Evolutionary conservation across 495 filamentous ascomycete species (phyloP).

Genomic region (Tuber melanosporum): DNA sequence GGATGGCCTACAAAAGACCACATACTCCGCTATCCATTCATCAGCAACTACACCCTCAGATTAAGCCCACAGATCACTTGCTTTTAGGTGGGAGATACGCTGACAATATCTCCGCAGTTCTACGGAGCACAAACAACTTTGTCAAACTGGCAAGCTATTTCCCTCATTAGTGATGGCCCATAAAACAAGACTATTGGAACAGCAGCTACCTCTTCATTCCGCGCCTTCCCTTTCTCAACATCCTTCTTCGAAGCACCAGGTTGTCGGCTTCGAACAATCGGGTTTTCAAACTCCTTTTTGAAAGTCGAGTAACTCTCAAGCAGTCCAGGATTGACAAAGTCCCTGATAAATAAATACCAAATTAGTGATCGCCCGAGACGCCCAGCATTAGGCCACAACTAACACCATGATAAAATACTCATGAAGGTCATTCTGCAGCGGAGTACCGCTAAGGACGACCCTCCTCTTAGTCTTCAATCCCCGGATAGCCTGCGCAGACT

Average conservation of each 20-base stretch:
- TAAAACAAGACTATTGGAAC: not conserved
- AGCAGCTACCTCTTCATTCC: slow-evolving; percentile 52
- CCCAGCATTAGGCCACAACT: slow-evolving; percentile 1
- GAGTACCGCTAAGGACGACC: slow-evolving; percentile 69
- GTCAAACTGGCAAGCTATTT: slow-evolving; percentile 55
- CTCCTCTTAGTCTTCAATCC: slow-evolving; percentile 61
- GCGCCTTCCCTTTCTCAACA: slow-evolving; percentile 65
- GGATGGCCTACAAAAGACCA: slow-evolving; percentile 48
- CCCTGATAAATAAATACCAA: slow-evolving; percentile 33
- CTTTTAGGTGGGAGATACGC: slow-evolving; percentile 69
- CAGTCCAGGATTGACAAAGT: slow-evolving; percentile 72
- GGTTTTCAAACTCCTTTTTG: slow-evolving; percentile 64
- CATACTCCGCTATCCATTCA: not conserved
- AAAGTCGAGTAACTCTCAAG: slow-evolving; percentile 64
- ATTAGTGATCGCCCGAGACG: not conserved
- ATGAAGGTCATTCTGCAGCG: slow-evolving; percentile 71
- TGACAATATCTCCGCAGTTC: slow-evolving; percentile 67
- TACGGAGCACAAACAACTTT: slow-evolving; percentile 65
- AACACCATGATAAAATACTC: slow-evolving; percentile 69
- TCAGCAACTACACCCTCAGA: slow-evolving; percentile 2
- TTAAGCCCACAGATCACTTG: not conserved
- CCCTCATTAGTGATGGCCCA: not conserved
- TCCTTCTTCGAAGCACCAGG: slow-evolving; percentile 61
- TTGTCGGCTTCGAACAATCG: slow-evolving; percentile 66
- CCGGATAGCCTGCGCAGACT: slow-evolving; percentile 68